Conservation (phyloP, 306 rosid genomes). For the Cucurbita argyrosperma region DNA sequence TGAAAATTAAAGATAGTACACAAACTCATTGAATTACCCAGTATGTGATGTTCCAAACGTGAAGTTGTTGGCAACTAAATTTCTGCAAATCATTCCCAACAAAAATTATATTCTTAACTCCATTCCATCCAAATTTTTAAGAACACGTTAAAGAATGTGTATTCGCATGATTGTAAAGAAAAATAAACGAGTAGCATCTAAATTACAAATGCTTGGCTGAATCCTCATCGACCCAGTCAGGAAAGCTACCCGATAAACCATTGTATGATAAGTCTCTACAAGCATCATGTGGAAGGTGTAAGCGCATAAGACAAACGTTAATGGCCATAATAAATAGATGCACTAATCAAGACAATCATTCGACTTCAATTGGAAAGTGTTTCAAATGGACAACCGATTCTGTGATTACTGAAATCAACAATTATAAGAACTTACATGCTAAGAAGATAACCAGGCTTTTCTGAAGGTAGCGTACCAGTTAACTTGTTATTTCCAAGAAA, state of each 20-base stretch:
- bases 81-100: constrained; percentile 30
- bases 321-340: background rate
- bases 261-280: constrained; percentile 83
- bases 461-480: constrained; percentile 39
- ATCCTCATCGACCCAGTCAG: constrained; percentile 42
- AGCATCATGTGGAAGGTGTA: background rate
- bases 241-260: constrained; percentile 43
- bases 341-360: background rate
- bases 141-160: background rate
- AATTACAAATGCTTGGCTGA: constrained; percentile 41
- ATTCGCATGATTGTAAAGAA: background rate
- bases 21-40: constrained; percentile 28
- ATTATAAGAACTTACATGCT: constrained; percentile 30
- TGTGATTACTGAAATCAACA: background rate
- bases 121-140: background rate
- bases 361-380: background rate
- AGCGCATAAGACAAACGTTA: background rate
- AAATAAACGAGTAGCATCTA: background rate
- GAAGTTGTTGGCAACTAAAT: constrained; percentile 62
- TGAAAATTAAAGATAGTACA: background rate
- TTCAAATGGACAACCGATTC: background rate
- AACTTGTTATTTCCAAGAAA: constrained; percentile 72
- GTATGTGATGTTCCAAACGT: constrained; percentile 19
- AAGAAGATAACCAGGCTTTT: constrained; percentile 26
- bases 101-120: constrained; percentile 6